These are phyloP conservation scores for Rhizophagus clarus DNA, from an alignment of 192 early-diverging fungal genomes.

Conservation along the genomic window DNA sequence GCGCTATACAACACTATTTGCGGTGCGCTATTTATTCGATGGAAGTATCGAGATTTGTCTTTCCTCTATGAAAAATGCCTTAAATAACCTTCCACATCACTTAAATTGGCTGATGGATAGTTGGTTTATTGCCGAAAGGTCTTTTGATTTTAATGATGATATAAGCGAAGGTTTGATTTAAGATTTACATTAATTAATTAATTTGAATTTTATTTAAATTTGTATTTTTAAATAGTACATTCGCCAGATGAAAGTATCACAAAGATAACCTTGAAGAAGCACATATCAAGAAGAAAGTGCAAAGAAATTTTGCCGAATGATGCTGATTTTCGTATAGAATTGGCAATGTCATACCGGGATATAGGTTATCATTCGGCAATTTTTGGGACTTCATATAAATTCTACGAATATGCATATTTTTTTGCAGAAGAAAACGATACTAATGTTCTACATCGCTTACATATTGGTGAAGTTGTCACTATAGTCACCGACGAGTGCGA, in stretches of 20 bases:
- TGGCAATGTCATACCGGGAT: no score
- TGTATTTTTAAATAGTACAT: not conserved
- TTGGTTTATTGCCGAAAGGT: not conserved
- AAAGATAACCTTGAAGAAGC: not conserved
- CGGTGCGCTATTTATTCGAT: no score
- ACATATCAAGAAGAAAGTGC: not conserved
- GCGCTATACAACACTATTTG: no score
- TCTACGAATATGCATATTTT: not conserved
- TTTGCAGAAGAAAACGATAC: slow-evolving; percentile 2
- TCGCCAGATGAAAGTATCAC: not conserved
- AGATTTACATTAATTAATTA: no score
- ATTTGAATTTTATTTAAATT: not conserved
- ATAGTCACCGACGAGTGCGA: no score
- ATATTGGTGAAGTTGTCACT: not conserved
- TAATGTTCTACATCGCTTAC: not conserved
- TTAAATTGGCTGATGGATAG: no score
- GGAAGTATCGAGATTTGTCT: no score
- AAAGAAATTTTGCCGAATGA: no score
- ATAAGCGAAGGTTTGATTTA: not conserved
- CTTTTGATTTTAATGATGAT: not conserved
- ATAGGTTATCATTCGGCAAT: not conserved
- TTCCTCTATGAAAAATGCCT: no score
- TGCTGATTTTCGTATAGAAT: not conserved
- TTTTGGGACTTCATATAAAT: not conserved
- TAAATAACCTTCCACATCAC: no score